phyloP scores from a whole-genome alignment of 495 filamentous ascomycete species.

The Xylaria grammica region DNA sequence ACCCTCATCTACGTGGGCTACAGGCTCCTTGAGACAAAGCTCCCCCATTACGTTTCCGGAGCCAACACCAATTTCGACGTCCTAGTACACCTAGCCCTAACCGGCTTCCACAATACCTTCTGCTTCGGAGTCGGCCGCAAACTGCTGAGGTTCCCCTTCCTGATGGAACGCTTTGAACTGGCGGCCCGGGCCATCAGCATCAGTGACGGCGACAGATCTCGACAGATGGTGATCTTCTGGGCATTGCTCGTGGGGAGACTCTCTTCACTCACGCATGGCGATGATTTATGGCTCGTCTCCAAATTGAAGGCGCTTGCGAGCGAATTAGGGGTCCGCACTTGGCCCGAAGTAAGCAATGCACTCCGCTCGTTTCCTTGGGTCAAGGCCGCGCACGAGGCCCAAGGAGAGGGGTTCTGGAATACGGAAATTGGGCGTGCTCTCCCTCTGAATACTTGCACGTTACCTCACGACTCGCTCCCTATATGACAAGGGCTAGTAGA shows the following conservation, averaged over 20 bases:
- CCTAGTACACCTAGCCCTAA: constrained; percentile 5
- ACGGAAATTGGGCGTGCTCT: not conserved
- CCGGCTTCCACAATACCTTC: constrained; percentile 14
- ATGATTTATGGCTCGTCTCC: constrained; percentile 20
- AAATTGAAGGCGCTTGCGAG: constrained; percentile 3
- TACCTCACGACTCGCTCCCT: no score
- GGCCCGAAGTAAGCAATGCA: not conserved
- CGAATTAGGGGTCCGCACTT: constrained; percentile 4
- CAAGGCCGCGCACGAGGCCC: not conserved
- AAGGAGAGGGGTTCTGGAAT: constrained; percentile 6
- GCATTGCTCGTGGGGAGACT: constrained; percentile 11
- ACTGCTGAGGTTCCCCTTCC: not conserved
- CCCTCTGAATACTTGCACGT: not conserved
- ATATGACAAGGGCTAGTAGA: not conserved
- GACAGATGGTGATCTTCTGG: constrained; percentile 10
- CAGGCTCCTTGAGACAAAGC: constrained; percentile 6
- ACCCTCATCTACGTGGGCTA: constrained; percentile 13
- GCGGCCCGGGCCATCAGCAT: not conserved
- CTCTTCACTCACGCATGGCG: not conserved
- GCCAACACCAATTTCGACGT: not conserved
- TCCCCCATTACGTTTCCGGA: not conserved
- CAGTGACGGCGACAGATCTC: not conserved
- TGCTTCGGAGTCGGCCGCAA: constrained; percentile 5
- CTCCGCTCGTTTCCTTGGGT: constrained; percentile 13
- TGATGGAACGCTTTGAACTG: not conserved